phyloP scores from a whole-genome alignment of 768 basidiomycete species.

The Mrakia frigida region DNA sequence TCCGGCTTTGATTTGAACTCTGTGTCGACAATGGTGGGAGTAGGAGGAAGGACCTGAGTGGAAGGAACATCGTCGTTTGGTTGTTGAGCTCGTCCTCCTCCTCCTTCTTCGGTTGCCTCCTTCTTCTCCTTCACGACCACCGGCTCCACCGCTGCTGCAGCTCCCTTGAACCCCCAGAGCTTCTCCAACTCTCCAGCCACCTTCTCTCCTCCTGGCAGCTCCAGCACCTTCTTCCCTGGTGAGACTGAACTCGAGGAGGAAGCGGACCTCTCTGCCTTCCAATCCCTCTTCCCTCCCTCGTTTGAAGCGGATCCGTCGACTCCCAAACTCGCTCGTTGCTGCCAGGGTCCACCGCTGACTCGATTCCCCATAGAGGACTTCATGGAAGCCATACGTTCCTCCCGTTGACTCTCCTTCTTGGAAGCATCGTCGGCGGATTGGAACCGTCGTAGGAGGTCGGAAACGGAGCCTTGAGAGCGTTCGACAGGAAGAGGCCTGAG shows the following conservation, averaged over 20 bases:
- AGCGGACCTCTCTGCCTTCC: slow-evolving; percentile 1
- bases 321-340: not conserved
- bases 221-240: slow-evolving; percentile 6
- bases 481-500: slow-evolving; percentile 9
- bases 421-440: slow-evolving; percentile 8
- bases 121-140: too few relatives aligned
- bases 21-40: not conserved
- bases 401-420: slow-evolving; percentile 12
- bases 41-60: not conserved
- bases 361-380: slow-evolving; percentile 12
- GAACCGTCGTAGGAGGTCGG: not conserved
- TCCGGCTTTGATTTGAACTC: not conserved
- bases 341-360: slow-evolving; percentile 6
- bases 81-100: not conserved
- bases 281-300: slow-evolving; percentile 3
- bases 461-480: not conserved
- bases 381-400: slow-evolving; percentile 19
- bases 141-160: not conserved
- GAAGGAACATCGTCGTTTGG: not conserved
- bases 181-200: slow-evolving; percentile 10
- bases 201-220: slow-evolving; percentile 15
- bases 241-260: slow-evolving; percentile 4
- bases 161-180: slow-evolving; percentile 3
- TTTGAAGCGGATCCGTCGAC: not conserved
- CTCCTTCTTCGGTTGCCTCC: not conserved